Conservation (phyloP, 768 basidiomycete genomes). For the Lactarius vividus region DNA sequence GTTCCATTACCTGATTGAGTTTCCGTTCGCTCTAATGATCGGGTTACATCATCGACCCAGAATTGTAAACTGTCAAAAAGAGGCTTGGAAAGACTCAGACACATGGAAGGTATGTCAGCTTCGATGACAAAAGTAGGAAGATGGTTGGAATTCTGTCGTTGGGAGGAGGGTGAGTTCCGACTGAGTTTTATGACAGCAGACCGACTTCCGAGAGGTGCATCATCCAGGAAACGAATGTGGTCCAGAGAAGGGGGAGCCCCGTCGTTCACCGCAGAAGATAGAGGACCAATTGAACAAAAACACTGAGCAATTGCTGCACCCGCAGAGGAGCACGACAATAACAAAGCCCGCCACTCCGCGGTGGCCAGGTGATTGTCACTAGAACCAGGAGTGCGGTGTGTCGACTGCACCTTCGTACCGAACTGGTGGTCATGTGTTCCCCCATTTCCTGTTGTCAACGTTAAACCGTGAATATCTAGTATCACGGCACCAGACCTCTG, state of each 20-base stretch:
- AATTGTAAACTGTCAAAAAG: conserved; percentile 77
- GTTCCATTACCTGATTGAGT: conserved; percentile 28
- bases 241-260: conserved; percentile 7
- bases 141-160: conserved; percentile 1
- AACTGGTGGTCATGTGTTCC: not conserved
- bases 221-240: conserved; percentile 19
- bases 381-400: conserved; percentile 5
- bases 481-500: conserved; percentile 69
- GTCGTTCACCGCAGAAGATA: conserved; percentile 28
- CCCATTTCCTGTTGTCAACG: conserved; percentile 33
- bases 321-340: conserved; percentile 48
- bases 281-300: conserved; percentile 52
- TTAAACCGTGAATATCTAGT: conserved; percentile 58
- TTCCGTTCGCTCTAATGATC: conserved; percentile 55
- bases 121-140: conserved; percentile 30
- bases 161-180: not conserved
- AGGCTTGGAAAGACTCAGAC: conserved; percentile 58
- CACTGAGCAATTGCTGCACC: conserved; percentile 41
- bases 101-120: conserved; percentile 59
- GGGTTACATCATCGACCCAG: conserved; percentile 84
- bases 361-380: conserved; percentile 36
- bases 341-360: conserved; percentile 44
- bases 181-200: conserved; percentile 2
- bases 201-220: not conserved
- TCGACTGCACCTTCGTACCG: conserved; percentile 21